Percentiles rank a stretch among this genome's conserved stretches.
Conservation (phyloP, 2,329 filamentous ascomycete genomes). For the Dryadomyces quercus-mongolicae region DNA sequence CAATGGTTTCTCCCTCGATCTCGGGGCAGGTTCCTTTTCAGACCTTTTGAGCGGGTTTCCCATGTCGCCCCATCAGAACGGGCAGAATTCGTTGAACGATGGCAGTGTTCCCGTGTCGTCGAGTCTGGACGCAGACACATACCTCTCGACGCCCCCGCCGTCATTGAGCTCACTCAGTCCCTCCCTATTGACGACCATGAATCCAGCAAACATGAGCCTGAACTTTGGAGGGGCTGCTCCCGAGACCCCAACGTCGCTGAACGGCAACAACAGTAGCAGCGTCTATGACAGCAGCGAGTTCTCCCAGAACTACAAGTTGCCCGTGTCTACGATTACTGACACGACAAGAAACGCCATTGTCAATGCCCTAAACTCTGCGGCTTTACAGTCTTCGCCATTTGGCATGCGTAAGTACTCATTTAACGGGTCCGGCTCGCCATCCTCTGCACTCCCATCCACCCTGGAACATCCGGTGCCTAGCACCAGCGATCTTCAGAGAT, state of each 20-base stretch:
- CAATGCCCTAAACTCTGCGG: slow-evolving; percentile 35
- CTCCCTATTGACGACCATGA: slow-evolving; percentile 54
- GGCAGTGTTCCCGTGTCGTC: background rate
- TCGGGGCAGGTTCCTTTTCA: slow-evolving; percentile 61
- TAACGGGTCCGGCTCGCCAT: slow-evolving; percentile 39
- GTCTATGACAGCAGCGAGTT: slow-evolving; percentile 30
- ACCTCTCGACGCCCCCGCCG: slow-evolving; percentile 68
- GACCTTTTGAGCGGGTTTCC: slow-evolving; percentile 63
- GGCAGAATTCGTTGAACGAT: slow-evolving; percentile 34
- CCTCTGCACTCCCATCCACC: slow-evolving; percentile 38
- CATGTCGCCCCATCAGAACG: slow-evolving; percentile 65
- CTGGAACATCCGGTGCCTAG: slow-evolving; percentile 53
- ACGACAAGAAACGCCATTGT: slow-evolving; percentile 49
- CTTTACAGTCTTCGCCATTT: slow-evolving; percentile 40
- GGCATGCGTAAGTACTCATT: slow-evolving; percentile 53
- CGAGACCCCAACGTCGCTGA: slow-evolving; percentile 62
- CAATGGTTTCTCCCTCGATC: slow-evolving; percentile 63
- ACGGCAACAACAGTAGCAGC: slow-evolving; percentile 33
- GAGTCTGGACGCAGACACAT: slow-evolving; percentile 45
- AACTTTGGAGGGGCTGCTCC: slow-evolving; percentile 49
- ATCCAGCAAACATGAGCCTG: slow-evolving; percentile 50
- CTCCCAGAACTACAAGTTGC: slow-evolving; percentile 31
- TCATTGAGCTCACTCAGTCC: slow-evolving; percentile 64
- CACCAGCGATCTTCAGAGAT: slow-evolving; percentile 78
- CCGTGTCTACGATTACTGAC: slow-evolving; percentile 53